Evolutionary conservation across 192 early-diverging fungal species (phyloP), one percentile per base, ranked within the genome.

Genomic region (Linnemannia hyalina): DNA sequence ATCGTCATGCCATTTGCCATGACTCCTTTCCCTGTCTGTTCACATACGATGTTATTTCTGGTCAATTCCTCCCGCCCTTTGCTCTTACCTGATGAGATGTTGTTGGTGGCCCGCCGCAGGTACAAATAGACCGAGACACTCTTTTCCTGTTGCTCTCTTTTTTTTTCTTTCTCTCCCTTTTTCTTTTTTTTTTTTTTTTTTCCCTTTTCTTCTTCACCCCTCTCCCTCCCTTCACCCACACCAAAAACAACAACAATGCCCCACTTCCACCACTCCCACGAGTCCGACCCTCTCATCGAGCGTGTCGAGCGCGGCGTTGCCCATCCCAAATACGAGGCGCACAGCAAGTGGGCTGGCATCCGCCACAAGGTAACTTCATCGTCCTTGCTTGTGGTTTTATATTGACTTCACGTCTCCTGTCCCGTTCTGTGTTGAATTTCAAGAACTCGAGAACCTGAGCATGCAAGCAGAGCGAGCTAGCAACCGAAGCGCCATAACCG

Each of bases 221-320:
- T 54, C 38, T 71, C 60, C 16, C 16, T 41, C 57, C 44, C 36
- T 40, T 55, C 70, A 73, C 18, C 46, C 6, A 6, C 42, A 38
- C 57, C 71, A 46, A n/a, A 10, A 55, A 80, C 55, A 68, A 16
- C 41, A 46, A 69, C 78, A 46, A 83, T 78, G 76, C 57, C 71
- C 77, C 73, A 80, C 71, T 73, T 44, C 63, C 73, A 74, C 73
- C 70, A 84, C 76, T 16, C 57, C 38, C 70, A 71, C 55, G 83
- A 85, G 83, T 80, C 83, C n/a, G 83, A 85, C 18, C 78, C 83
- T 80, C 83, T 85, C 57, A 68, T 85, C 20, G 83, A 85, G 74
- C 83, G 78, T 60, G 77, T 42, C 70, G 83, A 85, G 60, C 74
- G 74, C 57, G 82, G 77, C 32, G 54, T 71, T 35, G 47, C 29